Conservation (phyloP, 2,329 filamentous ascomycete species). For the Calonectria montana region DNA sequence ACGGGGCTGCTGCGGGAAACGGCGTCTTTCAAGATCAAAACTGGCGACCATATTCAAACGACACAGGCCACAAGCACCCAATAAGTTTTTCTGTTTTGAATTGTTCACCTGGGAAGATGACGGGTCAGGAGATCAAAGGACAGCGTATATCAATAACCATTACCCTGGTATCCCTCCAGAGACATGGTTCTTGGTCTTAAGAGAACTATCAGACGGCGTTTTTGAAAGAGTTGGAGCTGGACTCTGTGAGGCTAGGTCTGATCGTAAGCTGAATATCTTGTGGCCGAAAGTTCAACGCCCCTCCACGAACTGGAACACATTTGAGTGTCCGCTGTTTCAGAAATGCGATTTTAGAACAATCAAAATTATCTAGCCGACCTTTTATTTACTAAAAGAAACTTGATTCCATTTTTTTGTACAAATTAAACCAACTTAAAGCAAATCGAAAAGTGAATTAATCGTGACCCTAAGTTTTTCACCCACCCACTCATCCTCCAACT, state of each 20-base stretch:
- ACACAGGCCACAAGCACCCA: neutral
- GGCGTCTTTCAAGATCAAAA: neutral
- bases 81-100: neutral
- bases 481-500: neutral
- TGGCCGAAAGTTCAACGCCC: neutral
- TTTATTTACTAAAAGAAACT: too few species aligned
- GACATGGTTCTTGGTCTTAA: neutral
- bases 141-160: neutral
- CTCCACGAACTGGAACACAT: neutral
- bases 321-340: neutral
- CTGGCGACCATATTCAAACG: neutral
- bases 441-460: neutral
- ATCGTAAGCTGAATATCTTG: neutral
- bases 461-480: neutral
- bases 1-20: neutral
- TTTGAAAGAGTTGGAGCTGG: constrained; percentile 1
- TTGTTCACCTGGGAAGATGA: neutral
- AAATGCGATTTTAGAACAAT: neutral
- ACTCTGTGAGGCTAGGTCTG: neutral
- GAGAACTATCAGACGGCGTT: neutral
- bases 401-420: too few species aligned
- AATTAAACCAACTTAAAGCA: neutral
- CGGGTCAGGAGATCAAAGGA: neutral
- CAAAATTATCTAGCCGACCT: neutral
- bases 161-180: neutral